phyloP scores from a whole-genome alignment of 495 filamentous ascomycete genomes.

The Xylaria venustula region DNA sequence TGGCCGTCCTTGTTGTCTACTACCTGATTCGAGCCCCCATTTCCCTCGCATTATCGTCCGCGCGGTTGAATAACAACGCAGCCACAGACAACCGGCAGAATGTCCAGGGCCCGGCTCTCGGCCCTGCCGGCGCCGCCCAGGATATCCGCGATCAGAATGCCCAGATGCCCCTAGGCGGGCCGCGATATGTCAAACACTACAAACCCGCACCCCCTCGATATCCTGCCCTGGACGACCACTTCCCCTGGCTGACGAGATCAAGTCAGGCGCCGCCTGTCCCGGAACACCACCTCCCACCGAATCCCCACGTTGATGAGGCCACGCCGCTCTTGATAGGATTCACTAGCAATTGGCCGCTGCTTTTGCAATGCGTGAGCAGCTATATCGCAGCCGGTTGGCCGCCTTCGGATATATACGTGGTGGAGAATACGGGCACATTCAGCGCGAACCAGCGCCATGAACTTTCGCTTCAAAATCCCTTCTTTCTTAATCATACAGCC shows the following conservation, averaged over 20 bases:
- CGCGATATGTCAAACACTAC: constrained; percentile 26
- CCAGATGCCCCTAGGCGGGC: constrained; percentile 17
- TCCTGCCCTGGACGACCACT: constrained; percentile 27
- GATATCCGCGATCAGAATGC: constrained; percentile 18
- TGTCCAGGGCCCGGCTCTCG: not conserved
- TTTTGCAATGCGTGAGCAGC: constrained; percentile 56
- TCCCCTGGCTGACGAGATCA: constrained; percentile 24
- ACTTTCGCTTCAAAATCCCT: constrained; percentile 59
- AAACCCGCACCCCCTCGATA: constrained; percentile 22
- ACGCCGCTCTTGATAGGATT: constrained; percentile 61
- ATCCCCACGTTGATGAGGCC: constrained; percentile 34
- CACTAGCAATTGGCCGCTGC: constrained; percentile 56
- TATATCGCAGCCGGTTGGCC: constrained; percentile 64
- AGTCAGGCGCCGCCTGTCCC: constrained; percentile 24
- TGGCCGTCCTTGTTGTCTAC: constrained; percentile 28
- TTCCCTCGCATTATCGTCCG: constrained; percentile 13
- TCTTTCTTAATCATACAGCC: constrained; percentile 58
- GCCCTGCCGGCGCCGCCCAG: constrained; percentile 15
- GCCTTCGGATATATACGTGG: constrained; percentile 55
- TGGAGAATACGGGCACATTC: constrained; percentile 64
- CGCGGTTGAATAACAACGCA: not conserved
- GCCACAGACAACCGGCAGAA: constrained; percentile 7
- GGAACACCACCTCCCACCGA: constrained; percentile 37
- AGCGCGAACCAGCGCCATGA: constrained; percentile 45
- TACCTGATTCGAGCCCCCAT: constrained; percentile 28